Evolutionary conservation across 192 early-diverging fungal species (phyloP).

Genomic region (Oehlia diaphana): DNA sequence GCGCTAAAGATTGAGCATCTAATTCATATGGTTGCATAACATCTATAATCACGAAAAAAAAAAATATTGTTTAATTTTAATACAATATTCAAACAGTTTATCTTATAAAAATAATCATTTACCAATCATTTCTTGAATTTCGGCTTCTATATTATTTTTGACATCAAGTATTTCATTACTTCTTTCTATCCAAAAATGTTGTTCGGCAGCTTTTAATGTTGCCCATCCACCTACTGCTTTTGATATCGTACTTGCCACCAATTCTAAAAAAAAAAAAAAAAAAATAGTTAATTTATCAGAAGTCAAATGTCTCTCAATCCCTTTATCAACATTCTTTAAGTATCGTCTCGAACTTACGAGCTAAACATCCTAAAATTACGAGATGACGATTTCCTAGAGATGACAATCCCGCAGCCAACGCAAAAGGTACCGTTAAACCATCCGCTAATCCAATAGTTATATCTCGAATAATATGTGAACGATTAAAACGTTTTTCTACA

Average conservation of each 20-base stretch:
- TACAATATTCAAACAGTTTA: too few species aligned
- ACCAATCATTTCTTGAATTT: slow-evolving; percentile 59
- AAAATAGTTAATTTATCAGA: too few species aligned
- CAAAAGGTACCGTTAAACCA: slow-evolving; percentile 62
- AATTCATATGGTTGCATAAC: slow-evolving; percentile 64
- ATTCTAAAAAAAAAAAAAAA: slow-evolving; percentile 27
- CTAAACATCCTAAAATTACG: slow-evolving; percentile 61
- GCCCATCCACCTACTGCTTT: slow-evolving; percentile 64
- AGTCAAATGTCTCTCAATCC: not conserved
- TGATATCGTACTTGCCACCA: slow-evolving; percentile 56
- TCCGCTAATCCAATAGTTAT: slow-evolving; percentile 42
- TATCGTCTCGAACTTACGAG: slow-evolving; percentile 34
- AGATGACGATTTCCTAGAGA: slow-evolving; percentile 49
- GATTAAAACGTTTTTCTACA: slow-evolving; percentile 40
- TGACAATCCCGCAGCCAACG: slow-evolving; percentile 61
- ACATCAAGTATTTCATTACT: slow-evolving; percentile 55
- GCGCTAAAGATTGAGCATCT: slow-evolving; percentile 43
- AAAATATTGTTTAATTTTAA: too few species aligned
- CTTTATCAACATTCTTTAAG: too few species aligned
- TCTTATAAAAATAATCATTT: not conserved
- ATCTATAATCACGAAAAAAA: slow-evolving; percentile 17
- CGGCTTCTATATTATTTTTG: slow-evolving; percentile 49
- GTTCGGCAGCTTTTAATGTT: slow-evolving; percentile 56
- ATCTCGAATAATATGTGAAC: slow-evolving; percentile 43
- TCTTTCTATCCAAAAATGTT: slow-evolving; percentile 61